Percentiles rank a stretch among this genome's conserved stretches.
Conservation (phyloP, 306 rosid genomes). For the Quillaja saponaria region DNA sequence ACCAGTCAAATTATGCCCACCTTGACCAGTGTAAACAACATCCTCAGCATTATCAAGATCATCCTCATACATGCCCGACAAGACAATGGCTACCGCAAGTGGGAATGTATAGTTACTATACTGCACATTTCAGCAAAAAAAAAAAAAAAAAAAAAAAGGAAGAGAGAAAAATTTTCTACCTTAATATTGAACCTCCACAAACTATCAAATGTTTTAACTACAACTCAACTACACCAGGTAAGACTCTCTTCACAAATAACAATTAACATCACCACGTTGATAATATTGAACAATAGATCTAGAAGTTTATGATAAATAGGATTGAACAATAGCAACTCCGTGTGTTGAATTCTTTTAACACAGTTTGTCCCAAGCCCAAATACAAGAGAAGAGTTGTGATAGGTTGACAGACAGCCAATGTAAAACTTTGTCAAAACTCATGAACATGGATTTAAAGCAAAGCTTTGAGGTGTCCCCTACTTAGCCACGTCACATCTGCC, state of each 20-base stretch:
- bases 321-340: too few relatives aligned
- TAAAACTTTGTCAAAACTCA: too few relatives aligned
- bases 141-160: not conserved
- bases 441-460: too few relatives aligned
- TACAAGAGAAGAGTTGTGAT: too few relatives aligned
- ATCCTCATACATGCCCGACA: constrained; percentile 97
- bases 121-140: constrained; percentile 39
- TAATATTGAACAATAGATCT: too few relatives aligned
- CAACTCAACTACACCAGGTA: not conserved
- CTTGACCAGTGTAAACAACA: constrained; percentile 94
- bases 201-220: too few relatives aligned
- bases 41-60: constrained; percentile 94
- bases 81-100: constrained; percentile 81
- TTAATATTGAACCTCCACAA: not conserved
- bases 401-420: too few relatives aligned
- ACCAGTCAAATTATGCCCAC: constrained; percentile 87
- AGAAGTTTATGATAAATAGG: too few relatives aligned
- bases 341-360: too few relatives aligned
- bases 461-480: too few relatives aligned
- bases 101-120: constrained; percentile 54
- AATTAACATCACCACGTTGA: not conserved
- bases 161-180: not conserved
- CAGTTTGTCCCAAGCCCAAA: too few relatives aligned
- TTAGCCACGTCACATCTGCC: too few relatives aligned
- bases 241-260: not conserved